Conservation (phyloP, 768 basidiomycete species). For the Collybia sp. region DNA sequence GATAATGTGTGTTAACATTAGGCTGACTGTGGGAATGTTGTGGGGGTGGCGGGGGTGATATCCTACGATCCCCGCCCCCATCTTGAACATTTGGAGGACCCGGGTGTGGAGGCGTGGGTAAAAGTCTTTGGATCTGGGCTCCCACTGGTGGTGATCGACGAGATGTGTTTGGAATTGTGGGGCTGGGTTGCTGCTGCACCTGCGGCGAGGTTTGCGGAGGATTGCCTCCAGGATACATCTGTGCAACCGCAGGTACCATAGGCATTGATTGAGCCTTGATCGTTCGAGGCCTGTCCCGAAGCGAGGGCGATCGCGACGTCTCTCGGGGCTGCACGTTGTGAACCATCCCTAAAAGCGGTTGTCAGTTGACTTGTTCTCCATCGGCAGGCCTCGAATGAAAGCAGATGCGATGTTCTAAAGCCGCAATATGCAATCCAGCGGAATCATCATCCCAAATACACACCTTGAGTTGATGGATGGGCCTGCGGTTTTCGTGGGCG, state of each 20-base stretch:
- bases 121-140: constrained; percentile 25
- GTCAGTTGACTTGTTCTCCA: too few species aligned
- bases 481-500: constrained; percentile 50
- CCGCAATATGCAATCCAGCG: constrained; percentile 2
- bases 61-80: constrained; percentile 22
- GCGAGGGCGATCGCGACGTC: constrained; percentile 44
- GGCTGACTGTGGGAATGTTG: constrained; percentile 25
- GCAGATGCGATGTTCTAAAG: too few species aligned
- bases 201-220: constrained; percentile 35
- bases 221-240: constrained; percentile 39
- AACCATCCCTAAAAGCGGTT: constrained; percentile 6
- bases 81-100: constrained; percentile 26
- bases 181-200: constrained; percentile 38
- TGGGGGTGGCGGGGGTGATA: constrained; percentile 26
- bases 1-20: constrained; percentile 42
- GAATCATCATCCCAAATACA: constrained; percentile 19
- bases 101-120: constrained; percentile 43
- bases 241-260: constrained; percentile 51
- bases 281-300: constrained; percentile 46
- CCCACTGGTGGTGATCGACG: constrained; percentile 35
- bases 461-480: constrained; percentile 45
- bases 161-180: constrained; percentile 36
- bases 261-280: constrained; percentile 60
- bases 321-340: constrained; percentile 39
- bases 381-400: too few species aligned